These are phyloP conservation scores for Penicillium sp. DNA, from an alignment of 2,329 filamentous ascomycete genomes.

Conservation along the genomic window DNA sequence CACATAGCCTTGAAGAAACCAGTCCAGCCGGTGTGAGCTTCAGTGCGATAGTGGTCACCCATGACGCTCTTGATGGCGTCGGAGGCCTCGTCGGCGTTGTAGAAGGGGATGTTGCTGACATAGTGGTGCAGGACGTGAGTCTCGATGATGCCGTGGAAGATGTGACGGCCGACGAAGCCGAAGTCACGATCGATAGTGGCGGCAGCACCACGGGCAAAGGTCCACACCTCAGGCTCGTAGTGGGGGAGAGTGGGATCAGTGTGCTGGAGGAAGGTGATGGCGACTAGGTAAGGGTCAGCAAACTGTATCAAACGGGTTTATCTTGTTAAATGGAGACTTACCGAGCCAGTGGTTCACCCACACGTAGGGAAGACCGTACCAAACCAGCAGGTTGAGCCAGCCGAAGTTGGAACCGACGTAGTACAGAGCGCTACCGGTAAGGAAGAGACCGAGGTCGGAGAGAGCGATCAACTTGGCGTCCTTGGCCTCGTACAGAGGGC, in stretches of 20 bases:
- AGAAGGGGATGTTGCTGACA: conserved; percentile 93
- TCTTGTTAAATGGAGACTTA: conserved; percentile 54
- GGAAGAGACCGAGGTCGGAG: conserved; percentile 77
- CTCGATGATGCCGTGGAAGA: conserved; percentile 95
- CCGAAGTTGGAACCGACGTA: conserved; percentile 76
- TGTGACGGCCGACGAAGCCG: conserved; percentile 86
- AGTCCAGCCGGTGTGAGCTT: conserved; percentile 72
- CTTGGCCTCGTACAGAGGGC: conserved; percentile 87
- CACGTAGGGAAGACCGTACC: conserved; percentile 93
- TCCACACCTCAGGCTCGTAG: conserved; percentile 86
- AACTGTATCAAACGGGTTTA: not conserved
- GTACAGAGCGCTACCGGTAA: conserved; percentile 64
- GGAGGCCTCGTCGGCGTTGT: conserved; percentile 90
- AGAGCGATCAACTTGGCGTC: conserved; percentile 84
- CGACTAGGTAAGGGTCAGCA: conserved; percentile 58
- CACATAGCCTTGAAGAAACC: conserved; percentile 87
- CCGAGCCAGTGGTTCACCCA: conserved; percentile 99
- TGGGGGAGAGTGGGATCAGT: conserved; percentile 92
- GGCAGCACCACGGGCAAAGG: conserved; percentile 87
- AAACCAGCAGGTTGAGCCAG: conserved; percentile 83
- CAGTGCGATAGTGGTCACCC: conserved; percentile 90
- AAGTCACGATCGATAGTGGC: conserved; percentile 97
- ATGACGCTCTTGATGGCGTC: conserved; percentile 94
- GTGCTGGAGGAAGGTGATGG: conserved; percentile 97
- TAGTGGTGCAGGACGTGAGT: conserved; percentile 99